phyloP scores from a whole-genome alignment of 257 asterid species.

The Coffea canephora region DNA sequence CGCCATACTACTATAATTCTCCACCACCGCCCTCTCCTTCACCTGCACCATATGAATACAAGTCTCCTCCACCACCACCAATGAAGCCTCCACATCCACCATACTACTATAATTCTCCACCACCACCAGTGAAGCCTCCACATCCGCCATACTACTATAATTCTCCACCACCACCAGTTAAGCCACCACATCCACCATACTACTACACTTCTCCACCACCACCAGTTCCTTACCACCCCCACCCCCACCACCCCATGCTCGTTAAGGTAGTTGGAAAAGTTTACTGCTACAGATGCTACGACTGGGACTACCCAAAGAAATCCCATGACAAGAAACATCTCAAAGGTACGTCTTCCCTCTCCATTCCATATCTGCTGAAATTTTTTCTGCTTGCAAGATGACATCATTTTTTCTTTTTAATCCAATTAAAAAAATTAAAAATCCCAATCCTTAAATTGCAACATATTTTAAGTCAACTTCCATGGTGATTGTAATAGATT shows the following conservation, averaged over 20 bases:
- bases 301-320: conserved; percentile 52
- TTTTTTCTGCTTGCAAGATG: too few relatives aligned
- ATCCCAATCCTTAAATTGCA: background rate
- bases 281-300: conserved; percentile 65
- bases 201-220: conserved; percentile 31
- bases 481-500: background rate
- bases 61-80: conserved; percentile 35
- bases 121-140: conserved; percentile 23
- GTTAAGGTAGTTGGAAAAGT: conserved; percentile 77
- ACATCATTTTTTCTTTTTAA: background rate
- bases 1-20: conserved; percentile 13
- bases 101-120: conserved; percentile 14
- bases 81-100: conserved; percentile 4
- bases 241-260: conserved; percentile 44
- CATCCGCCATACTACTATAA: conserved; percentile 16
- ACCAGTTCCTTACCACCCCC: conserved; percentile 31
- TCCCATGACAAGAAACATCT: conserved; percentile 77
- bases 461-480: background rate
- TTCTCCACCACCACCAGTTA: conserved; percentile 28
- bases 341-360: conserved; percentile 41
- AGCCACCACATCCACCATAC: conserved; percentile 15
- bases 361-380: background rate
- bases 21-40: conserved; percentile 31
- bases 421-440: background rate
- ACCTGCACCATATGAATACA: conserved; percentile 28